These are phyloP conservation scores for Trypanosoma rangeli DNA, from an alignment of 208 protist species.

Conservation along the genomic window DNA sequence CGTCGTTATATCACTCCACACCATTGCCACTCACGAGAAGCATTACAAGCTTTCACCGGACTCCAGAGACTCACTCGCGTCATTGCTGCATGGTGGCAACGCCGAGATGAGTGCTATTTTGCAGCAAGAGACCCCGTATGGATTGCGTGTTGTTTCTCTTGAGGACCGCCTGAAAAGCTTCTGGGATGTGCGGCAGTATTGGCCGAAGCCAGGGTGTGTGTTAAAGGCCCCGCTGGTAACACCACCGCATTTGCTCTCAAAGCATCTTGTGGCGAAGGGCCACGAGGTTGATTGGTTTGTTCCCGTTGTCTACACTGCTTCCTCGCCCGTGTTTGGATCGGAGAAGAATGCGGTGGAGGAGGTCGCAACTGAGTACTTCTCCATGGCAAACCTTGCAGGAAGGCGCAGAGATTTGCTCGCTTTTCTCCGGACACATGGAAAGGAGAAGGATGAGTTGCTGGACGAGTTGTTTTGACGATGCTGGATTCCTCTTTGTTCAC, in stretches of 20 bases:
- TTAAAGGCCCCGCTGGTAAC: conserved; percentile 38
- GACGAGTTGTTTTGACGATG: conserved; percentile 78
- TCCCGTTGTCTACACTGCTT: conserved; percentile 71
- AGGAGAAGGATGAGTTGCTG: conserved; percentile 55
- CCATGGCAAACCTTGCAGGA: conserved; percentile 58
- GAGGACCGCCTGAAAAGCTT: conserved; percentile 47
- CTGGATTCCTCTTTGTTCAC: not conserved
- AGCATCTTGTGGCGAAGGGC: conserved; percentile 13
- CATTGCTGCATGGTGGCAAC: conserved; percentile 44
- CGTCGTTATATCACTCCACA: conserved; percentile 49
- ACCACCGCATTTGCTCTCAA: conserved; percentile 26
- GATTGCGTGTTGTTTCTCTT: conserved; percentile 27
- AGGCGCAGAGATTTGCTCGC: conserved; percentile 42
- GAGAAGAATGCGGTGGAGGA: conserved; percentile 58
- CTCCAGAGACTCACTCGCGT: conserved; percentile 46
- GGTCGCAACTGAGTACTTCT: conserved; percentile 72
- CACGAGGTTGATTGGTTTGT: conserved; percentile 33
- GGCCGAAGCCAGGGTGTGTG: conserved; percentile 83
- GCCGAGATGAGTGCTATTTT: conserved; percentile 42
- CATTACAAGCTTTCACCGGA: conserved; percentile 58
- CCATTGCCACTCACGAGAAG: conserved; percentile 58
- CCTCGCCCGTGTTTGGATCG: conserved; percentile 63
- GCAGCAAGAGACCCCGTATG: conserved; percentile 20
- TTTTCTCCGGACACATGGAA: conserved; percentile 65
- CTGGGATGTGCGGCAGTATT: conserved; percentile 70